Percentiles rank a stretch among this genome's conserved stretches.
Conservation (phyloP, 306 rosid species). For the Datisca glomerata region DNA sequence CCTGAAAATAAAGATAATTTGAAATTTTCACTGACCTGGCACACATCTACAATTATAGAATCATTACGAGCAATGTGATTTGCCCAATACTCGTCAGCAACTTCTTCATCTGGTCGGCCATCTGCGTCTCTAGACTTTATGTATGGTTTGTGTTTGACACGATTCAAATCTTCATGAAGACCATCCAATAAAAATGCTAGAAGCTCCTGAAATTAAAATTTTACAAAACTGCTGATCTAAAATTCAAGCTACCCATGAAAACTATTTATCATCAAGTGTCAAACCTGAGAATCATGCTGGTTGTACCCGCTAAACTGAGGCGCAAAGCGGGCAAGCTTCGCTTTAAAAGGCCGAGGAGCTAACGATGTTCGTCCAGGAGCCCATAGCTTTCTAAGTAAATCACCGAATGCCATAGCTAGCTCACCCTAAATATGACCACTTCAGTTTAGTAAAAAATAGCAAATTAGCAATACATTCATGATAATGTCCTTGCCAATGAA, state of each 20-base stretch:
- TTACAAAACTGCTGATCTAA: constrained; percentile 4
- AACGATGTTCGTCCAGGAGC: constrained; percentile 91
- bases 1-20: too few species aligned
- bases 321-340: constrained; percentile 97
- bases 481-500: too few species aligned
- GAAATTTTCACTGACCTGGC: constrained; percentile 67
- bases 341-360: constrained; percentile 89
- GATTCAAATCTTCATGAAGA: constrained; percentile 96
- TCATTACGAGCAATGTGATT: constrained; percentile 98
- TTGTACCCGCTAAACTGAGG: constrained; percentile 98
- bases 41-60: constrained; percentile 93
- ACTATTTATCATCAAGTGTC: constrained; percentile 5
- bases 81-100: constrained; percentile 97
- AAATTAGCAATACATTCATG: background rate
- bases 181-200: constrained; percentile 96
- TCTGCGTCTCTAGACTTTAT: constrained; percentile 92
- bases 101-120: constrained; percentile 98
- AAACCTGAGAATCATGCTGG: constrained; percentile 98
- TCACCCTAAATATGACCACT: constrained; percentile 53
- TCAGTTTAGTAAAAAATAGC: constrained; percentile 11
- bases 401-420: constrained; percentile 94
- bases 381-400: constrained; percentile 90
- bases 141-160: constrained; percentile 90
- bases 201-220: constrained; percentile 64
- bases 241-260: background rate